phyloP scores from a whole-genome alignment of 2,329 filamentous ascomycete genomes.

The Neopestalotiopsis sp. region DNA sequence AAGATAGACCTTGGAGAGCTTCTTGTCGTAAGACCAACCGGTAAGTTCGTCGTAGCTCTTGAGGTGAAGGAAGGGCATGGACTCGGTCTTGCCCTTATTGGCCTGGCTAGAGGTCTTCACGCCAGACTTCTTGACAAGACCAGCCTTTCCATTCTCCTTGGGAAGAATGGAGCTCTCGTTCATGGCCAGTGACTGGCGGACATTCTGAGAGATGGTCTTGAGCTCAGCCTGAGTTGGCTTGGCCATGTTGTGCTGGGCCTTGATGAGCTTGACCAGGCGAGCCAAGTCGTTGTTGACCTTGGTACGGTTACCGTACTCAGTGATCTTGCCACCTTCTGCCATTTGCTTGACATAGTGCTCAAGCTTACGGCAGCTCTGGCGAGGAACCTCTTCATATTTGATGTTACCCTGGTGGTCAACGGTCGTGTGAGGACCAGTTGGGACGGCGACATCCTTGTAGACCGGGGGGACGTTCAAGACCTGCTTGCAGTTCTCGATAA shows the following conservation, averaged over 20 bases:
- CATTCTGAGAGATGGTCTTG: conserved; percentile 91
- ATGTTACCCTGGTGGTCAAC: conserved; percentile 92
- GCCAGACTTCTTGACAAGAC: conserved; percentile 52
- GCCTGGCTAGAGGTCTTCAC: conserved; percentile 58
- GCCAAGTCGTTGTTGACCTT: conserved; percentile 97
- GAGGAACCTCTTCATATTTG: conserved; percentile 85
- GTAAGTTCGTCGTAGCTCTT: conserved; percentile 92
- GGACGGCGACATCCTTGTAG: conserved; percentile 94
- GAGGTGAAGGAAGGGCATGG: conserved; percentile 95
- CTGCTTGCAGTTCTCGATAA: conserved; percentile 97
- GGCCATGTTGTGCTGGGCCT: conserved; percentile 96
- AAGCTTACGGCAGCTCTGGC: conserved; percentile 90
- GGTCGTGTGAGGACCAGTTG: conserved; percentile 90
- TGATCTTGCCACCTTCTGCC: conserved; percentile 98
- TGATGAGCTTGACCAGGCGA: conserved; percentile 97
- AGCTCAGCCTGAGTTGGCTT: conserved; percentile 97
- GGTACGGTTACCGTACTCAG: conserved; percentile 96
- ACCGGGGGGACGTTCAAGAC: conserved; percentile 82
- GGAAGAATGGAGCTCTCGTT: conserved; percentile 97
- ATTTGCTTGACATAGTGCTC: conserved; percentile 99
- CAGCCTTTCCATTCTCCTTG: conserved; percentile 75
- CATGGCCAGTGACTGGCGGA: conserved; percentile 93
- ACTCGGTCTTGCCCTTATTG: conserved; percentile 91
- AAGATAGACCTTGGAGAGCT: conserved; percentile 90
- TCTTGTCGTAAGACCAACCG: conserved; percentile 99